Evolutionary conservation across 805 yeast species (phyloP).

Genomic region (Kodamaea laetipori): DNA sequence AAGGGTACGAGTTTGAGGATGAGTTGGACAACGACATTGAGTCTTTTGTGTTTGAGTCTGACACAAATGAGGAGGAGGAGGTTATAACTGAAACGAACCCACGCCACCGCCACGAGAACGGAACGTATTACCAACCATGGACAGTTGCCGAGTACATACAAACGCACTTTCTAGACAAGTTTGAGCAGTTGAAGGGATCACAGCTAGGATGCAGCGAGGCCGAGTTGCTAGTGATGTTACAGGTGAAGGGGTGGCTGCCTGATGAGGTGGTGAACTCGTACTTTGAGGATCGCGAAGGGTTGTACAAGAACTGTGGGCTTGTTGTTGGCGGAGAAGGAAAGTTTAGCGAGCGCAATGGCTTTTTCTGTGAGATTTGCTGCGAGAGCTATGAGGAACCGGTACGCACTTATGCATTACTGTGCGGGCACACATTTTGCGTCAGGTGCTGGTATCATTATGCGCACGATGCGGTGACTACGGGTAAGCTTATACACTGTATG

Average conservation of each 20-base stretch:
- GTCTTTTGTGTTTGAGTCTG: conserved; percentile 5
- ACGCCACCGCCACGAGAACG: conserved; percentile 15
- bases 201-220: conserved; percentile 30
- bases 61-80: conserved; percentile 10
- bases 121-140: conserved; percentile 29
- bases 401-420: conserved; percentile 52
- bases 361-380: conserved; percentile 72
- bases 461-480: conserved; percentile 42
- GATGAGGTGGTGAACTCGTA: conserved; percentile 41
- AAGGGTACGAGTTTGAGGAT: conserved; percentile 7
- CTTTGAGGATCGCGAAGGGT: conserved; percentile 32
- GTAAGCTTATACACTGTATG: conserved; percentile 64
- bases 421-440: conserved; percentile 72
- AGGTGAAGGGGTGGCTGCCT: conserved; percentile 40
- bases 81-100: conserved; percentile 6
- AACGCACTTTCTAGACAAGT: conserved; percentile 25
- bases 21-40: conserved; percentile 13
- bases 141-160: conserved; percentile 27
- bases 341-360: conserved; percentile 23
- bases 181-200: conserved; percentile 22
- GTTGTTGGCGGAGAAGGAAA: conserved; percentile 6
- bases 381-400: conserved; percentile 43
- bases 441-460: conserved; percentile 69
- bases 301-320: conserved; percentile 34
- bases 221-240: conserved; percentile 39